A percentile compares a stretch with the other conserved stretches of the same genome.
Evolutionary conservation across 176 grass and related monocot genomes (phyloP).

Genomic region (Zea luxurians): DNA sequence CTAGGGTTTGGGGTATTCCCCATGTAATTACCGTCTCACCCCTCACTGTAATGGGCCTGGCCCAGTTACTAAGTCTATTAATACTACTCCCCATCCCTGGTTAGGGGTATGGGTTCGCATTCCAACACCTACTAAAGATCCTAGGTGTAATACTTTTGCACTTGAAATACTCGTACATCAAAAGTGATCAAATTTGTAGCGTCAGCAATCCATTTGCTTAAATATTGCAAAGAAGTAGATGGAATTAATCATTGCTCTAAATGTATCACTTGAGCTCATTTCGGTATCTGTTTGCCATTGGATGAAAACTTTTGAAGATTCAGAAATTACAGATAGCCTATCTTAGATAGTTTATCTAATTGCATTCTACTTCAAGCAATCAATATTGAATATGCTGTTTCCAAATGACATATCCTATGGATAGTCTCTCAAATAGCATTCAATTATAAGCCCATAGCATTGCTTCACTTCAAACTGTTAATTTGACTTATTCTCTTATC

Average conservation of each 20-base stretch:
- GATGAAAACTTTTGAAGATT: constrained; percentile 9
- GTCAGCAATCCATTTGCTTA: background rate
- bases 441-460: background rate
- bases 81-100: too few species aligned
- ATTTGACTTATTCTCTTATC: background rate
- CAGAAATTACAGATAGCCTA: background rate
- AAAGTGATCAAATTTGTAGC: background rate
- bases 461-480: background rate
- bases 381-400: background rate
- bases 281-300: background rate
- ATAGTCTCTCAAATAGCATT: background rate
- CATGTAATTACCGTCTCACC: too few species aligned
- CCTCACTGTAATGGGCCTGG: too few species aligned
- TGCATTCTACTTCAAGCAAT: background rate
- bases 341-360: constrained; percentile 25
- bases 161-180: background rate
- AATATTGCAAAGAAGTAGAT: constrained; percentile 3
- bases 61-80: too few species aligned
- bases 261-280: constrained; percentile 16
- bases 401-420: background rate
- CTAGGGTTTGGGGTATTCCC: too few species aligned
- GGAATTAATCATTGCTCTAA: background rate
- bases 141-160: background rate
- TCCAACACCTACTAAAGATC: background rate
- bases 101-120: too few species aligned